Evolutionary conservation across 2,329 filamentous ascomycete genomes (phyloP).

Genomic region (Corynespora cassiicola): DNA sequence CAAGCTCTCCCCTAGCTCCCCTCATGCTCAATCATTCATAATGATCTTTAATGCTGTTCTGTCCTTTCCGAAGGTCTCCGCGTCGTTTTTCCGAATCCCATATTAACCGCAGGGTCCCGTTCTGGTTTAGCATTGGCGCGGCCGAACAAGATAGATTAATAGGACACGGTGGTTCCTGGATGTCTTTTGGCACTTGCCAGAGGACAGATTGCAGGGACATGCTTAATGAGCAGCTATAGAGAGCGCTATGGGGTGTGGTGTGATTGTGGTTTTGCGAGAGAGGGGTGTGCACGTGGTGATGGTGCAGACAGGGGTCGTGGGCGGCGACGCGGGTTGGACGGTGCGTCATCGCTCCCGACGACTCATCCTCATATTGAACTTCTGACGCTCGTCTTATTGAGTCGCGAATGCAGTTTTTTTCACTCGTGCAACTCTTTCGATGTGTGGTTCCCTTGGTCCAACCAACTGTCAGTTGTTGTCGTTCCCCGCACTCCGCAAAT

Average conservation of each 20-base stretch:
- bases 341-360: too few species aligned
- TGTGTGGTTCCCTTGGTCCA: too few species aligned
- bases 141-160: slow-evolving; percentile 22
- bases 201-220: slow-evolving; percentile 14
- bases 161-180: slow-evolving; percentile 25
- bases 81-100: slow-evolving; percentile 27
- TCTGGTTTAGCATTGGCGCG: slow-evolving; percentile 9
- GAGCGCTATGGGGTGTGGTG: background rate
- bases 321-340: too few species aligned
- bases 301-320: too few species aligned
- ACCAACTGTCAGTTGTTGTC: too few species aligned
- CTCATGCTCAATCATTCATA: slow-evolving; percentile 1
- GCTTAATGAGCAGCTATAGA: slow-evolving; percentile 7
- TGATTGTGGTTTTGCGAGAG: background rate
- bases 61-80: slow-evolving; percentile 18
- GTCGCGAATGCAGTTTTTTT: too few species aligned
- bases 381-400: too few species aligned
- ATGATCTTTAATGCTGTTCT: slow-evolving; percentile 23
- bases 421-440: too few species aligned
- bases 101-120: slow-evolving; percentile 23
- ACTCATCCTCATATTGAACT: too few species aligned
- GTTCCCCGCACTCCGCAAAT: too few species aligned
- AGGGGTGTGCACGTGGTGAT: background rate
- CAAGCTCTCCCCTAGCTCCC: background rate
- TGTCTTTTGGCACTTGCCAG: slow-evolving; percentile 2